Evolutionary conservation across 331 rosid species (phyloP).

Genomic region (Rosa hybrid): DNA sequence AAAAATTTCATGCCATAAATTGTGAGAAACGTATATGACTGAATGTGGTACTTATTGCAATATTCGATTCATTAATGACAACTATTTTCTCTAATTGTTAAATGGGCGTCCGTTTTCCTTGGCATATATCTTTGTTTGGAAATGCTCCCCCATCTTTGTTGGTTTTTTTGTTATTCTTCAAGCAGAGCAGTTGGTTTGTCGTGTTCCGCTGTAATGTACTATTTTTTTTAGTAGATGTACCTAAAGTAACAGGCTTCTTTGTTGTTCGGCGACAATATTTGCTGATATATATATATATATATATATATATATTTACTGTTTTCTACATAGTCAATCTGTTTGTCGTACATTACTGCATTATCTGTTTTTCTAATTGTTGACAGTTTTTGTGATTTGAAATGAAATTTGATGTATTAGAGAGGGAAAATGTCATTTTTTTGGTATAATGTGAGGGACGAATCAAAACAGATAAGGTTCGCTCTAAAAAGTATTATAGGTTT

Average conservation of each 20-base stretch:
- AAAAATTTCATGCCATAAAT: not conserved
- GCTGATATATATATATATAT: too few relatives aligned
- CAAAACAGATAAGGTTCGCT: too few relatives aligned
- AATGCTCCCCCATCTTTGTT: not conserved
- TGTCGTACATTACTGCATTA: not conserved
- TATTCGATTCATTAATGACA: not conserved
- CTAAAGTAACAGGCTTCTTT: too few relatives aligned
- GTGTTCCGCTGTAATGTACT: not conserved
- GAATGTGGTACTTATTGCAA: not conserved
- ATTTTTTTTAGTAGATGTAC: not conserved
- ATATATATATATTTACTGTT: not conserved
- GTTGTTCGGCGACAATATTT: too few relatives aligned
- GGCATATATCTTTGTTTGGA: not conserved
- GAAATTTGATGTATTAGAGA: too few relatives aligned
- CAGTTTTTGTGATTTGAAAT: not conserved
- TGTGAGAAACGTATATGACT: not conserved
- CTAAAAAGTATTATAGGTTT: too few relatives aligned
- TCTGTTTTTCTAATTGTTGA: not conserved
- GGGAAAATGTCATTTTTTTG: too few relatives aligned
- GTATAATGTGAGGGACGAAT: not conserved
- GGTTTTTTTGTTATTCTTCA: not conserved
- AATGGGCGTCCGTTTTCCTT: not conserved
- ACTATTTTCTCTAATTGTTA: not conserved
- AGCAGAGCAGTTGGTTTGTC: not conserved
- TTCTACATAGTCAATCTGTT: not conserved